Conservation (phyloP, 768 basidiomycete species). For the Auricularia auricula-judae region DNA sequence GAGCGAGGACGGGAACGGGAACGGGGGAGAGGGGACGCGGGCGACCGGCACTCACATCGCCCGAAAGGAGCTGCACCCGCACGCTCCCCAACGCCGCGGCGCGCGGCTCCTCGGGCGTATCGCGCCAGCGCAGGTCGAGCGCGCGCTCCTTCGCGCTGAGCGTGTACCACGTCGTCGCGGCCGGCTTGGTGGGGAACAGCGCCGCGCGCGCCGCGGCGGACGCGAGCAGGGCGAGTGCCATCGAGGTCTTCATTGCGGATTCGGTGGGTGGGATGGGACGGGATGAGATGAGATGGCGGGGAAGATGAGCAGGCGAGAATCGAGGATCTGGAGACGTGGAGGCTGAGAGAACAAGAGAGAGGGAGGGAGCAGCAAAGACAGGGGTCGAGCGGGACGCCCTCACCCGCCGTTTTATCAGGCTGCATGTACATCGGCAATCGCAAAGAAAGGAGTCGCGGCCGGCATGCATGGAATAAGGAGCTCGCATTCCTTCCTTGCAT, state of each 20-base stretch:
- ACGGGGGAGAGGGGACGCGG: too few relatives aligned
- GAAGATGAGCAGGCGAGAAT: too few relatives aligned
- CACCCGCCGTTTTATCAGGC: too few relatives aligned
- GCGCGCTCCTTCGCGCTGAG: neutral
- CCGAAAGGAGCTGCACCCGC: neutral
- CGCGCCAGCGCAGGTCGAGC: neutral
- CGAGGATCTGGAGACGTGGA: too few relatives aligned
- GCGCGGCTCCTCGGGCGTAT: neutral
- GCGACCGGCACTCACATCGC: neutral
- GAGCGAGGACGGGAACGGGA: too few relatives aligned
- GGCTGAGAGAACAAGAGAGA: too few relatives aligned
- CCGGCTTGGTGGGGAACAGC: neutral
- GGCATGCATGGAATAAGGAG: too few relatives aligned
- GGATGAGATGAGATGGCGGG: neutral
- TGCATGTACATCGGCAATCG: too few relatives aligned
- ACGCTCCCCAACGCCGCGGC: neutral
- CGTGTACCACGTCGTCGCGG: neutral
- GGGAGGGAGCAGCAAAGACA: too few relatives aligned
- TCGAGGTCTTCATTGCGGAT: neutral
- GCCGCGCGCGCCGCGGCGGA: neutral
- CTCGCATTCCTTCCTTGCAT: too few relatives aligned
- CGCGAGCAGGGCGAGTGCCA: neutral
- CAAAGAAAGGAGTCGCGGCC: too few relatives aligned
- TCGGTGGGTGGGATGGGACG: neutral
- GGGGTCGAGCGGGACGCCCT: too few relatives aligned